phyloP scores from a whole-genome alignment of 2,329 filamentous ascomycete genomes.

The Exophiala spinifera region DNA sequence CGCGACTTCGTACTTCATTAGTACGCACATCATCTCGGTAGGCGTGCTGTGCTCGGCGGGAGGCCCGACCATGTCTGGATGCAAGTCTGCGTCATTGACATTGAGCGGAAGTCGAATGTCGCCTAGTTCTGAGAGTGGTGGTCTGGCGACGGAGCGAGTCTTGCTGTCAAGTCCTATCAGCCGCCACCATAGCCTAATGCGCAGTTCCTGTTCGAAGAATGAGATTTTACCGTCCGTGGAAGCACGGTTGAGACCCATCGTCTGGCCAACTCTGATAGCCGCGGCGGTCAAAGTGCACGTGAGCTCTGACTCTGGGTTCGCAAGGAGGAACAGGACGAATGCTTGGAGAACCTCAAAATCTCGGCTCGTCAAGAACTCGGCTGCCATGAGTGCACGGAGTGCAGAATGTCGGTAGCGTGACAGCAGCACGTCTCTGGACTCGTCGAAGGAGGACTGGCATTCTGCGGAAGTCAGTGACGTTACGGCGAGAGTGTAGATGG shows the following conservation, averaged over 20 bases:
- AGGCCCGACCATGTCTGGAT: conserved; percentile 26
- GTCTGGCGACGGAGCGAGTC: not conserved
- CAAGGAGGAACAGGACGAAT: conserved; percentile 28
- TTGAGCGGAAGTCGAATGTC: conserved; percentile 3
- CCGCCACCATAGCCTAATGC: not conserved
- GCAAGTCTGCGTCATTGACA: conserved; percentile 25
- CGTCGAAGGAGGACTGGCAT: conserved; percentile 43
- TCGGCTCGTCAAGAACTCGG: conserved; percentile 40
- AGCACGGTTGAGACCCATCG: not conserved
- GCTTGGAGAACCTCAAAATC: conserved; percentile 53
- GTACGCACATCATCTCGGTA: conserved; percentile 33
- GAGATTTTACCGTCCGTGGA: not conserved
- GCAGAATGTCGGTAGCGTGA: conserved; percentile 44
- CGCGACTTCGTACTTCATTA: conserved; percentile 10
- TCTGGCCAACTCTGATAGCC: not conserved
- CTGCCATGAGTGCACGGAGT: conserved; percentile 47
- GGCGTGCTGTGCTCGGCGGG: conserved; percentile 21
- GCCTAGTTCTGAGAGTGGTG: not conserved
- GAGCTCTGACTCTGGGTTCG: not conserved
- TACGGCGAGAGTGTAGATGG: conserved; percentile 62
- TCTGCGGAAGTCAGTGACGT: conserved; percentile 56
- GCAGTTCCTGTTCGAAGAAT: not conserved
- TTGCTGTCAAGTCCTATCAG: not conserved
- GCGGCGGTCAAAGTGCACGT: not conserved
- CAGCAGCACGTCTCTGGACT: conserved; percentile 40